Conservation (phyloP, 805 yeast species). For the Spathaspora girioi region DNA sequence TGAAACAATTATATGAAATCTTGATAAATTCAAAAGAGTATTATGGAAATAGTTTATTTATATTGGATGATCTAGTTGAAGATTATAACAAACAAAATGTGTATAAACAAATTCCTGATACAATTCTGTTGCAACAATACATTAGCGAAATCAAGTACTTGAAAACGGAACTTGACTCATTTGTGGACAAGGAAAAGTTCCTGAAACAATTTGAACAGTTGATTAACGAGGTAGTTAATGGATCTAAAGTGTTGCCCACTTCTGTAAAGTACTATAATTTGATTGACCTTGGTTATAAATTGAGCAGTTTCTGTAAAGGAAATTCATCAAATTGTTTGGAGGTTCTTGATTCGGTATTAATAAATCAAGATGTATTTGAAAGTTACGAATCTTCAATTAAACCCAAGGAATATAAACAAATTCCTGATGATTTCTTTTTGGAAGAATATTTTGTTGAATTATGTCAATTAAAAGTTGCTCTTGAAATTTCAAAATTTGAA, state of each 20-base stretch:
- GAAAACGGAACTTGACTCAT: slow-evolving; percentile 2
- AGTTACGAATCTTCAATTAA: slow-evolving; percentile 1
- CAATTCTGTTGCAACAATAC: slow-evolving; percentile 10
- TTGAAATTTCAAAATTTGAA: slow-evolving; percentile 16
- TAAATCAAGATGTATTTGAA: slow-evolving; percentile 5
- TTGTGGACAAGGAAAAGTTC: background rate
- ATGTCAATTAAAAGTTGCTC: slow-evolving; percentile 15
- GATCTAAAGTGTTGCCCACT: background rate
- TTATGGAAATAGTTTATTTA: slow-evolving; percentile 7
- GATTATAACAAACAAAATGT: background rate
- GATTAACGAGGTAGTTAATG: background rate
- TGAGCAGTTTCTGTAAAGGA: slow-evolving; percentile 1
- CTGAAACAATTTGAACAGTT: background rate
- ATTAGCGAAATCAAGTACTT: slow-evolving; percentile 5
- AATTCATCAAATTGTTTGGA: slow-evolving; percentile 5
- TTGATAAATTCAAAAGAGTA: background rate
- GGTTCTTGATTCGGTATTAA: slow-evolving; percentile 5
- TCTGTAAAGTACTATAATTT: background rate
- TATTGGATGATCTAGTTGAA: slow-evolving; percentile 39
- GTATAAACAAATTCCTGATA: slow-evolving; percentile 15
- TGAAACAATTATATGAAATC: background rate
- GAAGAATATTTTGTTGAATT: slow-evolving; percentile 33
- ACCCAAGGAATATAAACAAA: slow-evolving; percentile 18
- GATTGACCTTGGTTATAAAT: background rate
- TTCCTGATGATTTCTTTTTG: slow-evolving; percentile 30